These are phyloP conservation scores for Phaeotremella skinneri DNA, from an alignment of 768 basidiomycete species.

Conservation along the genomic window DNA sequence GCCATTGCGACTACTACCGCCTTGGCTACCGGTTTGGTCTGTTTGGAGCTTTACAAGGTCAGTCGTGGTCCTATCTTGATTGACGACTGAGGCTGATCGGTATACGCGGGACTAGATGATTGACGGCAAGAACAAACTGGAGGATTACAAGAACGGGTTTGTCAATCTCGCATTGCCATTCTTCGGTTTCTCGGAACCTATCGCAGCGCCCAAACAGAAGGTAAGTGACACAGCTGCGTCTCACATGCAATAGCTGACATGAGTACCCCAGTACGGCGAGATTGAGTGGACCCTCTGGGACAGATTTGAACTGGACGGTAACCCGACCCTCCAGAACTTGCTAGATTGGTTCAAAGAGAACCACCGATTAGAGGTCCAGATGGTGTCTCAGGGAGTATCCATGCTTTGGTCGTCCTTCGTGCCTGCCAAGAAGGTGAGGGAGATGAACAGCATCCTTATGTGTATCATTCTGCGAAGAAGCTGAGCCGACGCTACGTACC, in stretches of 20 bases:
- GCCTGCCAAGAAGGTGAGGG: constrained; percentile 81
- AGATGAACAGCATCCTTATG: background rate
- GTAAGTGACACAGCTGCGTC: constrained; percentile 32
- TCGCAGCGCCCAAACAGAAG: constrained; percentile 81
- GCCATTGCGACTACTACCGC: constrained; percentile 99
- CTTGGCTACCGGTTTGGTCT: constrained; percentile 90
- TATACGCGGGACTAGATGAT: too few relatives aligned
- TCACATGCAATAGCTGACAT: background rate
- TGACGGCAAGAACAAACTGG: constrained; percentile 88
- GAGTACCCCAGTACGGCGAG: constrained; percentile 60
- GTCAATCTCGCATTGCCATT: constrained; percentile 96
- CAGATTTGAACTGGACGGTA: constrained; percentile 84
- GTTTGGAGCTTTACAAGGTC: constrained; percentile 95
- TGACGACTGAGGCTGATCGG: too few relatives aligned
- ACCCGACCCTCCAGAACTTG: constrained; percentile 84
- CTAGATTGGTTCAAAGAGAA: constrained; percentile 76
- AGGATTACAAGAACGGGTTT: constrained; percentile 97
- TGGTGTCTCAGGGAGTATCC: constrained; percentile 96
- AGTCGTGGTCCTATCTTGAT: constrained; percentile 13
- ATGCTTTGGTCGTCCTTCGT: constrained; percentile 97
- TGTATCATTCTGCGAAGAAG: background rate
- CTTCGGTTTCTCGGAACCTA: constrained; percentile 98
- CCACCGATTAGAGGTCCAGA: constrained; percentile 81
- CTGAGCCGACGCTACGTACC: constrained; percentile 2
- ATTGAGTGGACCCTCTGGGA: constrained; percentile 99